phyloP scores from a whole-genome alignment of 495 filamentous ascomycete species.

The Parathielavia hyrcaniae region DNA sequence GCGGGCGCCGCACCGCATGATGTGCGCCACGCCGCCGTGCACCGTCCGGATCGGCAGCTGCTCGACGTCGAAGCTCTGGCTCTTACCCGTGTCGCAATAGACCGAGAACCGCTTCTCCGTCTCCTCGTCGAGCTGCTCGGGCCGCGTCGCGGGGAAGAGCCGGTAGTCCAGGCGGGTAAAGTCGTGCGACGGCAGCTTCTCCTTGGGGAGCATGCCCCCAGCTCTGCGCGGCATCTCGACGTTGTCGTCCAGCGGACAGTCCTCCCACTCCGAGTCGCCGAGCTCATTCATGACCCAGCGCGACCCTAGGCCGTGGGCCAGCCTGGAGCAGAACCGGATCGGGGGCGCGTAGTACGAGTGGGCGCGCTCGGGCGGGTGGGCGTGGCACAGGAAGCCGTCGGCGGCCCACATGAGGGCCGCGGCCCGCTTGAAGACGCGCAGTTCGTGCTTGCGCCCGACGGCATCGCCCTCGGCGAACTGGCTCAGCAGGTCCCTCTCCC shows the following conservation, averaged over 20 bases:
- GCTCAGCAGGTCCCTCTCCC: background rate
- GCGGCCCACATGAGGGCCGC: slow-evolving; percentile 21
- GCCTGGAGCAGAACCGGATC: background rate
- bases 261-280: background rate
- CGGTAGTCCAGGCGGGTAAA: background rate
- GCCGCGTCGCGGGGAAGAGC: background rate
- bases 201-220: background rate
- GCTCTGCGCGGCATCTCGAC: background rate
- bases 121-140: background rate
- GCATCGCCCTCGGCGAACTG: background rate
- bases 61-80: background rate
- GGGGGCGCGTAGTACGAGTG: background rate
- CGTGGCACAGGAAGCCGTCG: slow-evolving; percentile 13
- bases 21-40: background rate
- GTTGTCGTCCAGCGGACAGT: background rate
- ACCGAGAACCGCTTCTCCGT: background rate
- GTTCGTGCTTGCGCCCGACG: background rate
- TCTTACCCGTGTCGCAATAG: background rate
- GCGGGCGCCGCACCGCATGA: background rate
- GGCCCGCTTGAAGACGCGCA: slow-evolving; percentile 1
- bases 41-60: background rate
- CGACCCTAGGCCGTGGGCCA: background rate
- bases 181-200: background rate
- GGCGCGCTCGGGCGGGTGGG: slow-evolving; percentile 19
- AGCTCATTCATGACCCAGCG: background rate